phyloP scores from a whole-genome alignment of 2,329 filamentous ascomycete species.

The Fusarium sp. region DNA sequence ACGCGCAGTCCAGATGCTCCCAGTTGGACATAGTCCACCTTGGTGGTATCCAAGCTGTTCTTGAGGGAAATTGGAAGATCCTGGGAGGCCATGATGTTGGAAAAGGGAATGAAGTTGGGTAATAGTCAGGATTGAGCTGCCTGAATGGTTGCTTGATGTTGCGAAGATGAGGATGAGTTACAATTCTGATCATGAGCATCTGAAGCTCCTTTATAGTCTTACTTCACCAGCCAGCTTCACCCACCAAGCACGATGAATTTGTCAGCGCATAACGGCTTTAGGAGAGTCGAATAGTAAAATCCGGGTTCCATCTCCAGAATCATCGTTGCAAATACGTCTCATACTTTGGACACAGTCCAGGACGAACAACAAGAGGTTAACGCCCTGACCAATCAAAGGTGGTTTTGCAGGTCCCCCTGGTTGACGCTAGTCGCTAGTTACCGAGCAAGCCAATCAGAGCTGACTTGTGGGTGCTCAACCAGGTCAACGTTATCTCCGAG shows the following conservation, averaged over 20 bases:
- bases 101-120: not conserved
- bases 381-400: not conserved
- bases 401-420: not conserved
- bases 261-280: not conserved
- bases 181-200: not conserved
- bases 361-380: not conserved
- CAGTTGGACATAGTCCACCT: not conserved
- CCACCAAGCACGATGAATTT: not conserved
- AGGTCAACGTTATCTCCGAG: not conserved
- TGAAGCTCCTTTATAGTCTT: not conserved
- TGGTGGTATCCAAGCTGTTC: not conserved
- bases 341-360: not conserved
- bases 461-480: not conserved
- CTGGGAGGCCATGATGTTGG: not conserved
- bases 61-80: not conserved
- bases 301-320: not conserved
- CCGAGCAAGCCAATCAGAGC: not conserved
- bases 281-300: not conserved
- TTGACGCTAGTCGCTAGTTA: not conserved
- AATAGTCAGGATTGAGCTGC: not conserved
- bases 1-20: not conserved
- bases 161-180: not conserved
- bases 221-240: not conserved
- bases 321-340: not conserved
- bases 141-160: not conserved